phyloP scores from a whole-genome alignment of 1,284 basidiomycete genomes.

The Coriolopsis trogii region DNA sequence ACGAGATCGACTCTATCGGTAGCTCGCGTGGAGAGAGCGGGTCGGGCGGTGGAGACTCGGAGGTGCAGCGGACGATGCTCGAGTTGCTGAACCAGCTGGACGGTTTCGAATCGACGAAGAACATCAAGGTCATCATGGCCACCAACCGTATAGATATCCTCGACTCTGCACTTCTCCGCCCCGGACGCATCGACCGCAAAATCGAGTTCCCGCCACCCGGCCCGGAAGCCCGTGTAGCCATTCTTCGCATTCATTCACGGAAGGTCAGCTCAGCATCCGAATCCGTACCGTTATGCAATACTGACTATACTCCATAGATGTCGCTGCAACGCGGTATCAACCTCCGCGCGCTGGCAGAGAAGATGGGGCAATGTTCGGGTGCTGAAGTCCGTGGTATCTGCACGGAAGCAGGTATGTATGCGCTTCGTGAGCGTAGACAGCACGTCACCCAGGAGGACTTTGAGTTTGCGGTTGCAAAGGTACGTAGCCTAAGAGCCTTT shows the following conservation, averaged over 20 bases:
- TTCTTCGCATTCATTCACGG: slow-evolving; percentile 95
- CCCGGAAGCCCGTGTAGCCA: slow-evolving; percentile 95
- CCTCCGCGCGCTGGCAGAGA: slow-evolving; percentile 91
- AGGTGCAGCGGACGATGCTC: slow-evolving; percentile 98
- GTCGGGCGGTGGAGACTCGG: slow-evolving; percentile 90
- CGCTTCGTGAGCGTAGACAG: slow-evolving; percentile 90
- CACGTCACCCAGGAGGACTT: slow-evolving; percentile 99
- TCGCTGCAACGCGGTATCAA: slow-evolving; percentile 98
- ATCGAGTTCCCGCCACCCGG: slow-evolving; percentile 99
- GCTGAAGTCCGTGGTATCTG: slow-evolving; percentile 98
- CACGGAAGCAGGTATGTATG: slow-evolving; percentile 99
- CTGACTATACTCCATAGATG: slow-evolving; percentile 86
- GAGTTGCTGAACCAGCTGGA: slow-evolving; percentile 97
- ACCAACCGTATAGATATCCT: slow-evolving; percentile 99
- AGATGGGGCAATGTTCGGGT: slow-evolving; percentile 99
- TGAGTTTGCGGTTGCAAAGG: slow-evolving; percentile 96
- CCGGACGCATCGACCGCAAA: slow-evolving; percentile 97
- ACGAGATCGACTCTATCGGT: slow-evolving; percentile 99
- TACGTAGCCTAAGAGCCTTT: slow-evolving; percentile 34
- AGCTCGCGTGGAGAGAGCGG: slow-evolving; percentile 91
- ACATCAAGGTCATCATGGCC: slow-evolving; percentile 99
- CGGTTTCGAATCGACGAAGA: slow-evolving; percentile 97
- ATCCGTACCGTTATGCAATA: no score
- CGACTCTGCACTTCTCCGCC: slow-evolving; percentile 92
- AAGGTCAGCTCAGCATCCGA: slow-evolving; percentile 63